phyloP scores from a whole-genome alignment of 768 basidiomycete genomes.

The Suillus discolor region DNA sequence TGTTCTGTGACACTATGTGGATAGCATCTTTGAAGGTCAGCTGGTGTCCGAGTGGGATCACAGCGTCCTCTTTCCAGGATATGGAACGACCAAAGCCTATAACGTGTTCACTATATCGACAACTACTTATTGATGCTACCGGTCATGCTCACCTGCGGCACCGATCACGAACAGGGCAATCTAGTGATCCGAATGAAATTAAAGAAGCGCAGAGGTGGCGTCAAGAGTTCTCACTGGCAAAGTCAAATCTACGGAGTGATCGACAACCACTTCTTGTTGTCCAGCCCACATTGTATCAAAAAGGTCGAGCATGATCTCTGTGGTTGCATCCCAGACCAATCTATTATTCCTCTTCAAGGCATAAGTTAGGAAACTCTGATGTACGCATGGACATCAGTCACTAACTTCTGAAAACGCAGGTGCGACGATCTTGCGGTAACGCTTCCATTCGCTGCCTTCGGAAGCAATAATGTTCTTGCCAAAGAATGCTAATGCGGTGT shows the following conservation, averaged over 20 bases:
- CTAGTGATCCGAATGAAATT: conserved; percentile 29
- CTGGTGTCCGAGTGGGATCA: conserved; percentile 43
- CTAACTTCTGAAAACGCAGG: conserved; percentile 56
- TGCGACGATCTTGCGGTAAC: conserved; percentile 60
- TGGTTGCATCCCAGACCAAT: conserved; percentile 51
- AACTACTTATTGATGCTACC: neutral
- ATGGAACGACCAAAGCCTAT: conserved; percentile 54
- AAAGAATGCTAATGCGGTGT: conserved; percentile 48
- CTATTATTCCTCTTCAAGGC: conserved; percentile 24
- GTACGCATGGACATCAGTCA: neutral
- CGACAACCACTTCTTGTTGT: conserved; percentile 40
- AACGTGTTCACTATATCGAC: neutral
- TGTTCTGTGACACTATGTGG: conserved; percentile 41
- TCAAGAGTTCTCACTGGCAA: conserved; percentile 42
- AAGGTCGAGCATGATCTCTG: conserved; percentile 44
- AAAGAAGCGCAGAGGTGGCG: conserved; percentile 20
- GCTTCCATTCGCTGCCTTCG: conserved; percentile 68
- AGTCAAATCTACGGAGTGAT: conserved; percentile 55
- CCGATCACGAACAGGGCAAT: conserved; percentile 59
- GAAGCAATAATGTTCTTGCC: conserved; percentile 66
- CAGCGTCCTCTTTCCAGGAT: conserved; percentile 49
- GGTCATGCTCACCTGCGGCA: conserved; percentile 43
- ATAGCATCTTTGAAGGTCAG: conserved; percentile 54
- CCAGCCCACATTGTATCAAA: conserved; percentile 52
- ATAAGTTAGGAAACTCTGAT: neutral